These are phyloP conservation scores for Naganishia sp. DNA, from an alignment of 1,284 basidiomycete species.

Conservation along the genomic window DNA sequence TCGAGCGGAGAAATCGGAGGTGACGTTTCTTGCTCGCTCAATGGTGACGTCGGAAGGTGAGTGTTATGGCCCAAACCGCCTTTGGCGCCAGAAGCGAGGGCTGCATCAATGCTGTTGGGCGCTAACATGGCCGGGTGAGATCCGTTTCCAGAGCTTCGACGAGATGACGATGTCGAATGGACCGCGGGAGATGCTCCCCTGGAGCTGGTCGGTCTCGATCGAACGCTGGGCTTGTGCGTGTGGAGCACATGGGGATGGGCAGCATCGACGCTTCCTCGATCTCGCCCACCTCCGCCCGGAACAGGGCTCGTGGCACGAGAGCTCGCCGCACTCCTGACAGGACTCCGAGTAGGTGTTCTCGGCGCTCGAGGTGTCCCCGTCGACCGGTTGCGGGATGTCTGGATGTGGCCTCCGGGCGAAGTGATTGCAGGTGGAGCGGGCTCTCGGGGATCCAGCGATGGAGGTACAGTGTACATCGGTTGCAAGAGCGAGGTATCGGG, in stretches of 20 bases:
- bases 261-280: conserved; percentile 20
- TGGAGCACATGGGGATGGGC: conserved; percentile 2
- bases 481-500: conserved; percentile 27
- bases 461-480: conserved; percentile 48
- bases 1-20: conserved; percentile 7
- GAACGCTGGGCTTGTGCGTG: too few species aligned
- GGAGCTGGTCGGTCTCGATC: background rate
- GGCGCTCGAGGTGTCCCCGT: conserved; percentile 31
- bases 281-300: background rate
- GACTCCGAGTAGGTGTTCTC: conserved; percentile 34
- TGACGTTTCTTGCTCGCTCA: conserved; percentile 30
- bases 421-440: conserved; percentile 39
- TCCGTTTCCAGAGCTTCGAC: conserved; percentile 10
- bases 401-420: conserved; percentile 30
- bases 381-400: conserved; percentile 21
- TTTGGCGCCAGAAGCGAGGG: conserved; percentile 3
- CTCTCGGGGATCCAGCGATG: conserved; percentile 49
- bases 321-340: conserved; percentile 44
- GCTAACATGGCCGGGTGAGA: background rate
- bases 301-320: conserved; percentile 38
- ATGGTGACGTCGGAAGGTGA: conserved; percentile 29
- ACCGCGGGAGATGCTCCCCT: conserved; percentile 1
- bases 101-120: conserved; percentile 11
- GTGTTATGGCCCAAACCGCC: background rate
- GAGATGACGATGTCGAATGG: background rate